Percentiles rank a stretch among this genome's conserved stretches.
Evolutionary conservation across 768 basidiomycete species (phyloP).

Genomic region (Phylloporus sp.): DNA sequence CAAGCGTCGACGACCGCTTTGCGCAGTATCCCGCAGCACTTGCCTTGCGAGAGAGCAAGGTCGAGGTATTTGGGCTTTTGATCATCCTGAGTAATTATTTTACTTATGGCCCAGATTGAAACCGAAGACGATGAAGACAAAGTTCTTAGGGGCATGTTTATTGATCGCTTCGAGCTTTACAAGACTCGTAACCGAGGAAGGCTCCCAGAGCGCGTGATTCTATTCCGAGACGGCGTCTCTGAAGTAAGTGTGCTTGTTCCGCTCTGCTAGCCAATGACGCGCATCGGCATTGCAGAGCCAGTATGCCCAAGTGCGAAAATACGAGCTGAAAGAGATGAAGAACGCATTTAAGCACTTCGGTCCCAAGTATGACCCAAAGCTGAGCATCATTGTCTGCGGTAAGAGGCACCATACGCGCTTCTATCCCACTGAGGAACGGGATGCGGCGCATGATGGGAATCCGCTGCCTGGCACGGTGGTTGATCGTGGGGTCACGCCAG

Average conservation of each 20-base stretch:
- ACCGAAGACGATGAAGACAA: constrained; percentile 35
- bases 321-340: constrained; percentile 41
- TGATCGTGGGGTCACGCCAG: constrained; percentile 50
- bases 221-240: constrained; percentile 72
- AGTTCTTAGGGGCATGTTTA: constrained; percentile 43
- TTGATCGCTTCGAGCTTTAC: constrained; percentile 42
- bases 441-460: constrained; percentile 44
- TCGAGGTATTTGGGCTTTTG: constrained; percentile 49
- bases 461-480: constrained; percentile 54
- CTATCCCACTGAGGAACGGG: constrained; percentile 40
- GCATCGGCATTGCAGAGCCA: constrained; percentile 36
- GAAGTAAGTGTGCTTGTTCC: constrained; percentile 45
- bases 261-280: background rate
- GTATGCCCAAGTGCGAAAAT: constrained; percentile 39
- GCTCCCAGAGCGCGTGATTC: constrained; percentile 43
- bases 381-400: constrained; percentile 53
- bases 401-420: constrained; percentile 57
- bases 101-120: constrained; percentile 1
- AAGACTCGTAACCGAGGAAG: constrained; percentile 27
- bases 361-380: constrained; percentile 40
- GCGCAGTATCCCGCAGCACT: constrained; percentile 49
- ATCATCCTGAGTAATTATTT: background rate
- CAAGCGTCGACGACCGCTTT: constrained; percentile 42
- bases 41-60: constrained; percentile 50
- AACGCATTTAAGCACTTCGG: constrained; percentile 40